Evolutionary conservation across 306 rosid species (phyloP), one percentile per base, ranked within the genome.

Genomic region (Trifolium pratense): DNA sequence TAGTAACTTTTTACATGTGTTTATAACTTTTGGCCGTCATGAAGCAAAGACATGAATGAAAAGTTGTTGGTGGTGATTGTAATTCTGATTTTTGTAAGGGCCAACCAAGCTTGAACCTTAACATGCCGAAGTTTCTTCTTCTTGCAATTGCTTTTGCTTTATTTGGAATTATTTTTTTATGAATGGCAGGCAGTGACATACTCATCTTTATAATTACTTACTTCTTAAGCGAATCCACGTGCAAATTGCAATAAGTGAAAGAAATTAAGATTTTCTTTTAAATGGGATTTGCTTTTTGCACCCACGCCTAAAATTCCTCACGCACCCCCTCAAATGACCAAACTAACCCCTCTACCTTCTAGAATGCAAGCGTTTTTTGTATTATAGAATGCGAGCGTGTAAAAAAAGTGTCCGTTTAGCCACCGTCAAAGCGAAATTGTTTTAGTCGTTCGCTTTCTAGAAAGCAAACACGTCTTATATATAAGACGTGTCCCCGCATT

Each of bases 211-310:
- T 15, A 8, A 8, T 39, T 64, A 12, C 76, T 78, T 78, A 20
- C 37, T 64, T 31, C 74, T 9, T 71, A 78, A 78, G 82, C 25
- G 20, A 78, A 21, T 26, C 49, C 66, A 78, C 49, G 12, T 70
- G 81, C 34, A 43, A 43, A 43, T 43, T 43, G 49, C 2, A 43
- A 43, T 4, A 26, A 26, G 31, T 26, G 31, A 26, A 26, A 26
- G 31, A 26, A 26, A 26, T 26, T 3, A 26, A 26, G 31, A 26
- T 26, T 26, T 26, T 26, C 31, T 26, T 26, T 3, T 26, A 21
- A n/a, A n/a, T n/a, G n/a, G n/a, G n/a, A n/a, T n/a, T n/a, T n/a
- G n/a, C n/a, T n/a, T n/a, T n/a, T n/a, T n/a, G n/a, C n/a, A n/a
- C n/a, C n/a, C n/a, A n/a, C n/a, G n/a, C n/a, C n/a, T n/a, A n/a